Conservation (phyloP, 2,329 filamentous ascomycete genomes). For the Calonectria pseudoreteaudii region DNA sequence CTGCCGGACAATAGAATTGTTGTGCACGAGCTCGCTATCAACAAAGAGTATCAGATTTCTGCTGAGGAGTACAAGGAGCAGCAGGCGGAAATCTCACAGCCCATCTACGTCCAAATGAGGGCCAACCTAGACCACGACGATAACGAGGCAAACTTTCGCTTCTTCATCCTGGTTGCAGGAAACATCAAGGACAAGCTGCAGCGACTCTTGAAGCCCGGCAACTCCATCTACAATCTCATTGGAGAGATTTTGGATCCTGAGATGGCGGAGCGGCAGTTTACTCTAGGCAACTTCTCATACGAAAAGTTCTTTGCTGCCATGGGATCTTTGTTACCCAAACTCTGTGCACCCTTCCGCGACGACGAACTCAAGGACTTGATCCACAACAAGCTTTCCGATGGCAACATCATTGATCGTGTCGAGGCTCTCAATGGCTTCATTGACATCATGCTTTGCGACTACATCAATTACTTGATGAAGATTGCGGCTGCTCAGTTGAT, state of each 20-base stretch:
- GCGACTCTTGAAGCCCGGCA: constrained; percentile 76
- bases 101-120: constrained; percentile 68
- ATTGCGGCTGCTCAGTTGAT: constrained; percentile 78
- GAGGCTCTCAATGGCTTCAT: constrained; percentile 81
- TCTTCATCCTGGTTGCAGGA: constrained; percentile 77
- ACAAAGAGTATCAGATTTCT: constrained; percentile 81
- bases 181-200: constrained; percentile 79
- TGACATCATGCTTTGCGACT: constrained; percentile 82
- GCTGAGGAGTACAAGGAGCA: constrained; percentile 69
- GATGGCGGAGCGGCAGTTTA: constrained; percentile 76
- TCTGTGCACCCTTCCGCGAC: constrained; percentile 86
- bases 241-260: constrained; percentile 81
- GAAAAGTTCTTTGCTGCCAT: constrained; percentile 84
- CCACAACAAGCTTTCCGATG: constrained; percentile 69
- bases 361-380: constrained; percentile 77
- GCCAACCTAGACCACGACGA: constrained; percentile 75
- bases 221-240: constrained; percentile 80
- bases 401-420: constrained; percentile 79
- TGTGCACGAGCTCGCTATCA: constrained; percentile 83
- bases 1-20: constrained; percentile 80
- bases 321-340: constrained; percentile 78
- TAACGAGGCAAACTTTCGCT: constrained; percentile 72
- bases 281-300: constrained; percentile 81
- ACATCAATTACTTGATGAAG: constrained; percentile 83
- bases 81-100: constrained; percentile 60